Conservation (phyloP, 2,329 filamentous ascomycete species). For the Colletotrichum higginsianum region DNA sequence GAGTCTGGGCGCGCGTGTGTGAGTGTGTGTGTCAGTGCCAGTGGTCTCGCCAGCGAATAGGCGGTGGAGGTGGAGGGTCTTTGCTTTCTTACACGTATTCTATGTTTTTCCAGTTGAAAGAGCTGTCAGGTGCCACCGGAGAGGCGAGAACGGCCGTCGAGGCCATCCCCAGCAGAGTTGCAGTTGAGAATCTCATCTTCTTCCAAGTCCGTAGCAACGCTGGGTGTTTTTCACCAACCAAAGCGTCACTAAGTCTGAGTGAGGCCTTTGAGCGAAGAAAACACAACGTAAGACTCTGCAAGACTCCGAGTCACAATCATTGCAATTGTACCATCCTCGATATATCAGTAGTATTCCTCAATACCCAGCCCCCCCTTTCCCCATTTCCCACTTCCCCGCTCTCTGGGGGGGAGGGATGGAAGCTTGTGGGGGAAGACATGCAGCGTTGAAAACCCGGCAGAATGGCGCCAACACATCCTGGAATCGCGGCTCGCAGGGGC, state of each 20-base stretch:
- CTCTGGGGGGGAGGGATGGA: not conserved
- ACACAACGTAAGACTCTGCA: not conserved
- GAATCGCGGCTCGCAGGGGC: not conserved
- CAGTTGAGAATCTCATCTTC: not conserved
- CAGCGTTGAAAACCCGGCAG: not conserved
- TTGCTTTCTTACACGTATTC: slow-evolving; percentile 44
- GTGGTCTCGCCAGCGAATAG: not conserved
- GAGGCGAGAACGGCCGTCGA: not conserved
- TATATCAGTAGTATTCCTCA: too few relatives aligned
- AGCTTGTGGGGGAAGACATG: not conserved
- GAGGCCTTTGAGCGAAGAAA: rapidly evolving
- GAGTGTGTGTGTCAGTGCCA: not conserved
- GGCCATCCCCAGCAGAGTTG: not conserved
- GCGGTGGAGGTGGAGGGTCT: not conserved
- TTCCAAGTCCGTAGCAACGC: not conserved
- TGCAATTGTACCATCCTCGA: not conserved
- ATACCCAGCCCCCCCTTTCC: not conserved
- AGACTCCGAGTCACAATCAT: too few relatives aligned
- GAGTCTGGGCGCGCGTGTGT: slow-evolving; percentile 48
- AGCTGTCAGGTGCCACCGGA: not conserved
- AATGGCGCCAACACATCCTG: not conserved
- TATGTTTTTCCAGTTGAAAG: slow-evolving; percentile 45
- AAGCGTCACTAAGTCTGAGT: too few relatives aligned
- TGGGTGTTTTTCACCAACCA: too few relatives aligned
- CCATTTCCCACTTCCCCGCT: not conserved